Base-by-base conservation (phyloP, 495 filamentous ascomycete genomes). In the Hypoxylon rickii region DNA sequence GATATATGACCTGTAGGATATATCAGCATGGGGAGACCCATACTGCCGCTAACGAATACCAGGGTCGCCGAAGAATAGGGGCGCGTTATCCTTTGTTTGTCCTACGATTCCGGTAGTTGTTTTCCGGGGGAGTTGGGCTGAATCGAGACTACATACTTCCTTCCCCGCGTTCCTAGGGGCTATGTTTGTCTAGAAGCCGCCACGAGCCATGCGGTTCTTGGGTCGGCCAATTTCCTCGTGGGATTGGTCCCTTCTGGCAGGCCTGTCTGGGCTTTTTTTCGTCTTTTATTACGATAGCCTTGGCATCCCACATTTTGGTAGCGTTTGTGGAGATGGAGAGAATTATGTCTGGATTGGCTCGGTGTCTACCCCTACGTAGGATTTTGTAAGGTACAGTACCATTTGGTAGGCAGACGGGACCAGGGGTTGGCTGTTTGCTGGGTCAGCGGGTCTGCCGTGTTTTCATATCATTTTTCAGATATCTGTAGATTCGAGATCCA, bases 1-100 rank as follows among this genome's bases (percentile, higher is more conserved):
- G 51, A 56, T 19, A 55, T 55, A 36, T 56, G 58, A 61, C 58
- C 51, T 56, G 58, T 61, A 61, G 46, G 3, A 51, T 55, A 61
- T 56, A 61, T 61, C 41, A 41, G 40, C 36, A 42, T 37, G 16
- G 46, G 40, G 26, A 54, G 21, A 44, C 34, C 24, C 24, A 29
- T 29, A n/a, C n/a, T n/a, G n/a, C n/a, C n/a, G n/a, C n/a, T n/a
- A n/a, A n/a, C n/a, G n/a, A n/a, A n/a, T n/a, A n/a, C n/a, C n/a
- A n/a, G n/a, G n/a, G n/a, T n/a, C n/a, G n/a, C n/a, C n/a, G n/a
- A n/a, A n/a, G n/a, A n/a, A n/a, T n/a, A n/a, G n/a, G n/a, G n/a
- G n/a, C n/a, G n/a, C n/a, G n/a, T n/a, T n/a, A n/a, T n/a, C n/a
- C n/a, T n/a, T n/a, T n/a, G n/a, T n/a, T 33, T 22, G 24, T 19